Evolutionary conservation across 1,284 basidiomycete genomes (phyloP).

Genomic region (Rhodofomes roseus): DNA sequence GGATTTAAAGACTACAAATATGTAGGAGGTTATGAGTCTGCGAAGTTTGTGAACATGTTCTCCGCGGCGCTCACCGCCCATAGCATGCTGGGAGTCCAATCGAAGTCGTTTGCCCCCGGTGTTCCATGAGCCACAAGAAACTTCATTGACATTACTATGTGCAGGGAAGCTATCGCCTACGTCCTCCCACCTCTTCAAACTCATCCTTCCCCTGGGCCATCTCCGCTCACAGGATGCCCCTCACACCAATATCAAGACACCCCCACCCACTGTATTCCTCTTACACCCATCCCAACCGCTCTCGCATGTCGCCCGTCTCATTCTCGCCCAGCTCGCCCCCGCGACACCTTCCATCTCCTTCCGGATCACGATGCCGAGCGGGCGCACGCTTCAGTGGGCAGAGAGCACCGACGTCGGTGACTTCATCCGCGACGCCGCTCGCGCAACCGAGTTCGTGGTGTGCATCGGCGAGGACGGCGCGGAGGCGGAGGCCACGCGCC

Average conservation of each 20-base stretch:
- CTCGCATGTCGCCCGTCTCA: slow-evolving; percentile 52
- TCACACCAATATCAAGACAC: neutral
- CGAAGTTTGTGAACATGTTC: too few relatives aligned
- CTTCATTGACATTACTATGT: neutral
- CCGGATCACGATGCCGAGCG: slow-evolving; percentile 36
- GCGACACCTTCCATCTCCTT: slow-evolving; percentile 41
- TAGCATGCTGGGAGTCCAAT: too few relatives aligned
- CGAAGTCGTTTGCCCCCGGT: too few relatives aligned
- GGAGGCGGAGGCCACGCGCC: slow-evolving; percentile 9
- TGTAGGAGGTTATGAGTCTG: too few relatives aligned
- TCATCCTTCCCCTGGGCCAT: slow-evolving; percentile 49
- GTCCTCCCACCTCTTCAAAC: slow-evolving; percentile 61
- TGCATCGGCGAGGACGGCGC: slow-evolving; percentile 31
- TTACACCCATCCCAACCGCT: slow-evolving; percentile 59
- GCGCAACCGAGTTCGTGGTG: slow-evolving; percentile 53
- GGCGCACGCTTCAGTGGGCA: slow-evolving; percentile 51
- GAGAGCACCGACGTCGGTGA: slow-evolving; percentile 65
- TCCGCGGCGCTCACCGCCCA: too few relatives aligned
- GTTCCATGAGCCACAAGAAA: too few relatives aligned
- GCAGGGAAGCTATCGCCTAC: slow-evolving; percentile 59
- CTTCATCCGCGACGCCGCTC: slow-evolving; percentile 62
- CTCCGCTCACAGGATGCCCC: slow-evolving; percentile 13
- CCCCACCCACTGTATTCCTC: slow-evolving; percentile 53
- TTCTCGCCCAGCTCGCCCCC: slow-evolving; percentile 39
- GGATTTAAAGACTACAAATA: too few relatives aligned